Conservation (phyloP, 257 asterid genomes). For the Gardenia jasminoides region DNA sequence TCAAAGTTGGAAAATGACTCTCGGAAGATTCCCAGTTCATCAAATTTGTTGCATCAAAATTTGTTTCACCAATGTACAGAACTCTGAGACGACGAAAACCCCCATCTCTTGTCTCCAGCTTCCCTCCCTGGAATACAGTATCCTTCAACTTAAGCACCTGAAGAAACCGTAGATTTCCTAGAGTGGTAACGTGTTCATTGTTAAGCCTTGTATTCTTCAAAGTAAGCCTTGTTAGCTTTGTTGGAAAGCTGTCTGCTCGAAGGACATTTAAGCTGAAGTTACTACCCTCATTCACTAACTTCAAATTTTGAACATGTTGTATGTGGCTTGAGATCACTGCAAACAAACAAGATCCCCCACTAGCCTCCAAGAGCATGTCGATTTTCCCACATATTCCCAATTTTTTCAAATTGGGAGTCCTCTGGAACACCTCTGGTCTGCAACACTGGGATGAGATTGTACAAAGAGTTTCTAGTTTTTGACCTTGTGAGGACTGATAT, state of each 20-base stretch:
- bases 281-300: constrained; percentile 3
- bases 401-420: not conserved
- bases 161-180: constrained; percentile 6
- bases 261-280: not conserved
- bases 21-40: not conserved
- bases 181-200: not conserved
- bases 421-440: not conserved
- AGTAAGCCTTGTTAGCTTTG: constrained; percentile 4
- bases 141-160: not conserved
- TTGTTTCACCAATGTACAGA: not conserved
- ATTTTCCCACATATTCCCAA: constrained; percentile 10
- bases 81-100: constrained; percentile 4
- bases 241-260: not conserved
- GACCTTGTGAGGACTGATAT: not conserved
- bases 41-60: not conserved
- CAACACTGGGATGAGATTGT: constrained; percentile 8
- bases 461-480: not conserved
- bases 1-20: constrained; percentile 1
- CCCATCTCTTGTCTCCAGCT: constrained; percentile 4
- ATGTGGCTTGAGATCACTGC: not conserved
- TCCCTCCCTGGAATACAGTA: constrained; percentile 13
- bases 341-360: not conserved
- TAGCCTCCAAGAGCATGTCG: not conserved
- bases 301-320: not conserved
- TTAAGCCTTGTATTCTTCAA: not conserved